These are phyloP conservation scores for Tremella yokohamensis DNA, from an alignment of 768 basidiomycete genomes.

Conservation along the genomic window DNA sequence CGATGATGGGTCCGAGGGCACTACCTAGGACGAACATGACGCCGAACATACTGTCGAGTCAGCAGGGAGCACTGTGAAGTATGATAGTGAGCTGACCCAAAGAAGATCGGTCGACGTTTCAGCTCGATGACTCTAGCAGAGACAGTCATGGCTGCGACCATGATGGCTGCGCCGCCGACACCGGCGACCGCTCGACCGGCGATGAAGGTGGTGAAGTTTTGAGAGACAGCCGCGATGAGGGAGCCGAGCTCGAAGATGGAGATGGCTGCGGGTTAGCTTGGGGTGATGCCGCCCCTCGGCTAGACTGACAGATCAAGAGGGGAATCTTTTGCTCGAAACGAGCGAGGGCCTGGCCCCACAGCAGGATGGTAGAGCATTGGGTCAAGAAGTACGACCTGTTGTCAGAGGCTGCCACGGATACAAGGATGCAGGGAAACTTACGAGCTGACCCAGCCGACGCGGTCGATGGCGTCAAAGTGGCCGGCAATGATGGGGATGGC, in stretches of 20 bases:
- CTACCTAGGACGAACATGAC: slow-evolving; percentile 47
- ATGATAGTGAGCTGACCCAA: slow-evolving; percentile 6
- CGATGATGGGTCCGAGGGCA: slow-evolving; percentile 64
- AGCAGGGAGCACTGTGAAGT: not conserved
- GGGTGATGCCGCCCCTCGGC: not conserved
- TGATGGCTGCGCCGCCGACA: slow-evolving; percentile 15
- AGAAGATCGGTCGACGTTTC: slow-evolving; percentile 11
- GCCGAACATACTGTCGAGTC: slow-evolving; percentile 5
- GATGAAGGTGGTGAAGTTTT: slow-evolving; percentile 14
- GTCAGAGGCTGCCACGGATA: not conserved
- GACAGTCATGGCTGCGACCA: slow-evolving; percentile 13
- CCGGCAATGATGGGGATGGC: slow-evolving; percentile 16
- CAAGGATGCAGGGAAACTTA: not conserved
- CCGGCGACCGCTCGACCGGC: slow-evolving; percentile 11
- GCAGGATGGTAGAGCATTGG: slow-evolving; percentile 13
- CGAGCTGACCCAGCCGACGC: slow-evolving; percentile 18
- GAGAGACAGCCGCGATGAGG: slow-evolving; percentile 14
- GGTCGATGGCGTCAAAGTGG: slow-evolving; percentile 7
- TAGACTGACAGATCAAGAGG: slow-evolving; percentile 1
- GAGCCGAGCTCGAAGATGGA: slow-evolving; percentile 15
- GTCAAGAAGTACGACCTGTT: slow-evolving; percentile 15
- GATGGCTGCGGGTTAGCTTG: slow-evolving; percentile 5
- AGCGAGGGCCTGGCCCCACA: slow-evolving; percentile 14
- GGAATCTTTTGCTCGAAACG: slow-evolving; percentile 11
- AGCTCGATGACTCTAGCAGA: slow-evolving; percentile 9